Percentiles rank a stretch among this genome's conserved stretches.
Evolutionary conservation across 78 protist species (phyloP).

Genomic region (Cavenderia fasciculata): DNA sequence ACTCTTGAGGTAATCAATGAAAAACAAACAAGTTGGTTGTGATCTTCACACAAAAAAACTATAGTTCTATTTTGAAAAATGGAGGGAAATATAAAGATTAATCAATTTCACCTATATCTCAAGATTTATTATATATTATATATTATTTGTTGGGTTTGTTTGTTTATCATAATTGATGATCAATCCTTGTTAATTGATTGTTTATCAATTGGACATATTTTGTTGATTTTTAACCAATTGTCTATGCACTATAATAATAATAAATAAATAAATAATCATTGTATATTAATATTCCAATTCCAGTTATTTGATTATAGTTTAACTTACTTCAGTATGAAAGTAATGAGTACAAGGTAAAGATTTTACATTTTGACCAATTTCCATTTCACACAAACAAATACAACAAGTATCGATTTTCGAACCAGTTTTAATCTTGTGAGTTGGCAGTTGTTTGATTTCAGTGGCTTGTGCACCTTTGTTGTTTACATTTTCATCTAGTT

Average conservation of each 20-base stretch:
- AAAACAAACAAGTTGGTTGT: no score
- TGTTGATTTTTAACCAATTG: constrained; percentile 10
- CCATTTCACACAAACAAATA: constrained; percentile 18
- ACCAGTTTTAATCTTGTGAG: neutral
- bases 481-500: constrained; percentile 52
- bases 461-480: constrained; percentile 32
- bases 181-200: no score
- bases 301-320: no score
- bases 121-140: no score
- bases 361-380: neutral
- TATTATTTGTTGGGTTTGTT: no score
- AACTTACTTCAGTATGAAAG: constrained; percentile 18
- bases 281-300: neutral
- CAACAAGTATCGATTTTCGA: neutral
- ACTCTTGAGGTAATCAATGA: no score
- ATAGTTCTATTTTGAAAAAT: no score
- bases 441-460: constrained; percentile 24
- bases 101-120: no score
- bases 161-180: no score
- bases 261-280: neutral
- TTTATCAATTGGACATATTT: constrained; percentile 22
- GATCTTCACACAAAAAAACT: no score
- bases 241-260: constrained; percentile 9
- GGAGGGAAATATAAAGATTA: no score
- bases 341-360: constrained; percentile 12